Evolutionary conservation across 129 eudicot species (phyloP).

Genomic region (Pseudognaphalium luteoalbum): DNA sequence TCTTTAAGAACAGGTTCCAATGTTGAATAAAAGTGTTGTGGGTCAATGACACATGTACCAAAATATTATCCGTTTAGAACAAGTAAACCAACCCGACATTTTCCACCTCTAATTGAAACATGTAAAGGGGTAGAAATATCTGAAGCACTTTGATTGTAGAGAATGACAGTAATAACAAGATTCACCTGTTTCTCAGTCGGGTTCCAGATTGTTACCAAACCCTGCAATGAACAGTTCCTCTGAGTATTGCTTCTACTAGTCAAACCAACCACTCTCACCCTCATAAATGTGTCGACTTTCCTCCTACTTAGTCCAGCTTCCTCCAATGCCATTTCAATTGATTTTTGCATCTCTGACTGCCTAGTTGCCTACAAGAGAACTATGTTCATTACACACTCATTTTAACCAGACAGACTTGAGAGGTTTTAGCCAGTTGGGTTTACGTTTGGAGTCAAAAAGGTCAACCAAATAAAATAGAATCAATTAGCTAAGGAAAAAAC

Average conservation of each 20-base stretch:
- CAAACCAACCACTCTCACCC: constrained; percentile 83
- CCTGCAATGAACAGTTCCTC: constrained; percentile 37
- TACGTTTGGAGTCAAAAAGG: too few relatives aligned
- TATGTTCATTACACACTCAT: background rate
- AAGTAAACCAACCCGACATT: background rate
- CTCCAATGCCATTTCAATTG: constrained; percentile 66
- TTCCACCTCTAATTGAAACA: background rate
- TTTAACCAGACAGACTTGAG: background rate
- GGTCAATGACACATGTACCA: background rate
- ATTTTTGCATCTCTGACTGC: constrained; percentile 61
- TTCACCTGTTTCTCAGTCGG: constrained; percentile 85
- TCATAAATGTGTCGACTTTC: constrained; percentile 77
- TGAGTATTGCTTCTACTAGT: constrained; percentile 27
- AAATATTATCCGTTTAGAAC: background rate
- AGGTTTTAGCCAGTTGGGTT: too few relatives aligned
- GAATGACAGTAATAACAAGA: constrained; percentile 10
- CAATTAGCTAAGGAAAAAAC: too few relatives aligned
- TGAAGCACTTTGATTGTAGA: constrained; percentile 2
- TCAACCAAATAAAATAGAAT: too few relatives aligned
- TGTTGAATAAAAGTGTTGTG: background rate
- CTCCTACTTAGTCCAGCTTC: constrained; percentile 70
- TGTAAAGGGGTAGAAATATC: background rate
- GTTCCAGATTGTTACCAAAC: constrained; percentile 83
- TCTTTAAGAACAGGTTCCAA: background rate
- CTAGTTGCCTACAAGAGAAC: constrained; percentile 55